phyloP scores from a whole-genome alignment of 805 yeast species.

The Saccharomycopsis amapae region DNA sequence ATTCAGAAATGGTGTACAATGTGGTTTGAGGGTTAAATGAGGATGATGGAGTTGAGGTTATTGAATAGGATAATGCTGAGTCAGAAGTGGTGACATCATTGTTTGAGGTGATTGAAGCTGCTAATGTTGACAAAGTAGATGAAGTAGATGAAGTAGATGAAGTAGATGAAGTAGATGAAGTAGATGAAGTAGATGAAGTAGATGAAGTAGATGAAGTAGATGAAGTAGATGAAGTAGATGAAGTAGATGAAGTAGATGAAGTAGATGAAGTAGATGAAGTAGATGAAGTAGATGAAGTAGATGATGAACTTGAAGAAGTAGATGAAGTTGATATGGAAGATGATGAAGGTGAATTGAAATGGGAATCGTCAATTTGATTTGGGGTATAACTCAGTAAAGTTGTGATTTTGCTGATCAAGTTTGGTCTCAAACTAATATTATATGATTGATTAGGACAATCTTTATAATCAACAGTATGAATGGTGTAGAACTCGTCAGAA shows the following conservation, averaged over 20 bases:
- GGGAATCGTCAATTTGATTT: constrained; percentile 2
- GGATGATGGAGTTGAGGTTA: neutral
- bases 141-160: constrained; percentile 36
- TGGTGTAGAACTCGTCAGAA: constrained; percentile 1
- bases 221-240: constrained; percentile 1
- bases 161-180: constrained; percentile 31
- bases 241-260: constrained; percentile 1
- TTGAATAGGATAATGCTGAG: neutral
- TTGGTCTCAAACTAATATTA: constrained; percentile 6
- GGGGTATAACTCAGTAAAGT: constrained; percentile 9
- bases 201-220: constrained; percentile 30
- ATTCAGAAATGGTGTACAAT: too few species aligned
- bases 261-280: constrained; percentile 2
- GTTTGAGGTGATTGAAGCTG: constrained; percentile 24
- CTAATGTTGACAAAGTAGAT: too few species aligned
- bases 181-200: constrained; percentile 32
- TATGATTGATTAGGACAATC: neutral
- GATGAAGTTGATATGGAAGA: constrained; percentile 1
- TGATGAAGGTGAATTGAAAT: constrained; percentile 2
- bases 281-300: constrained; percentile 2
- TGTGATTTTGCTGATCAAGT: constrained; percentile 2
- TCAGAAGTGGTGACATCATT: neutral
- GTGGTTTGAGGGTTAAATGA: too few species aligned
- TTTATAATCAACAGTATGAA: constrained; percentile 5
- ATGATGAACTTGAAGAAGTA: neutral